Conservation (phyloP, 2,329 filamentous ascomycete genomes). For the Myrmaecium sp. region DNA sequence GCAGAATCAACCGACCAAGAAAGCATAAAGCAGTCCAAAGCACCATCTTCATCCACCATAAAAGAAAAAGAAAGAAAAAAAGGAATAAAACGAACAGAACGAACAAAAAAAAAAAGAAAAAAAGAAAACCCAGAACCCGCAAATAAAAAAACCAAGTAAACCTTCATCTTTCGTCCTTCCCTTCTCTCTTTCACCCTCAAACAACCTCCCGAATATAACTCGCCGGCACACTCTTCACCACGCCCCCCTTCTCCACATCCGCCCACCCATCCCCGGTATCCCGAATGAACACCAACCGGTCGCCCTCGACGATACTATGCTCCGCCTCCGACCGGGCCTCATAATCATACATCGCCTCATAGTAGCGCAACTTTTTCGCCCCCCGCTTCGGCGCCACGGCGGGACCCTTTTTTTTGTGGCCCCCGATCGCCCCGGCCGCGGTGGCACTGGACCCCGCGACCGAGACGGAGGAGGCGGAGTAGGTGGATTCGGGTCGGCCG, state of each 20-base stretch:
- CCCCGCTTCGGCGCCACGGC: conserved; percentile 80
- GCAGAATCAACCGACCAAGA: no score
- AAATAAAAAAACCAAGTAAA: no score
- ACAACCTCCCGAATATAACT: conserved; percentile 76
- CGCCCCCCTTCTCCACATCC: conserved; percentile 83
- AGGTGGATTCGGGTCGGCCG: conserved; percentile 38
- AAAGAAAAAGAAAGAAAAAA: no score
- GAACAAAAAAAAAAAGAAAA: no score
- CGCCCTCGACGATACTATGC: conserved; percentile 79
- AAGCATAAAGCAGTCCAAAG: no score
- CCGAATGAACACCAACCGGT: conserved; percentile 77
- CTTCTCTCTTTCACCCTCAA: no score
- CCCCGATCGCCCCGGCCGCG: conserved; percentile 21
- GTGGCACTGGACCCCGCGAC: conserved; percentile 34
- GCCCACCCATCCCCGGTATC: conserved; percentile 92
- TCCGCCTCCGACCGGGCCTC: conserved; percentile 70
- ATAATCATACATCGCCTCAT: conserved; percentile 87
- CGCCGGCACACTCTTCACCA: conserved; percentile 77
- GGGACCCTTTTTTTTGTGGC: conserved; percentile 69
- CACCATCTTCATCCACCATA: no score
- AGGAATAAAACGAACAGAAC: no score
- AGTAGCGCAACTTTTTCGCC: conserved; percentile 86
- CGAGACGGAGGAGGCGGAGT: conserved; percentile 63
- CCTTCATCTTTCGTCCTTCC: no score
- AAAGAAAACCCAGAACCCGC: no score